Evolutionary conservation across 2,329 filamentous ascomycete species (phyloP).

Genomic region (Daldinia sp.): DNA sequence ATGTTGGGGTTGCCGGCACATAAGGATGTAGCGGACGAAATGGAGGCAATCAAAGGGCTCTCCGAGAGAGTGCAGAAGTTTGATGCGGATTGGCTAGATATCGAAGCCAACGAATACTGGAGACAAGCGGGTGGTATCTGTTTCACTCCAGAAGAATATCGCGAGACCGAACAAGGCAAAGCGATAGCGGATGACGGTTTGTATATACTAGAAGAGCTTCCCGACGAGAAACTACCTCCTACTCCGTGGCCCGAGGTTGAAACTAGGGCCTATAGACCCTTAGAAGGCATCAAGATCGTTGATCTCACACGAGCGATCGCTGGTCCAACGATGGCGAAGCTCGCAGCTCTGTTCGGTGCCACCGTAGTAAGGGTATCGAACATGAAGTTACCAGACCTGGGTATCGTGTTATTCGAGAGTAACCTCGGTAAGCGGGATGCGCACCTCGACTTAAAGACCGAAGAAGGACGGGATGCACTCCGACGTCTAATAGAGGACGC

Average conservation of each 20-base stretch:
- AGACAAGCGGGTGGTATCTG: slow-evolving; percentile 47
- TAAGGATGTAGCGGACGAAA: slow-evolving; percentile 42
- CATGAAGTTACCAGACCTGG: slow-evolving; percentile 45
- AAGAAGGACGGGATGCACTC: slow-evolving; percentile 37
- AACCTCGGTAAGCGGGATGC: slow-evolving; percentile 48
- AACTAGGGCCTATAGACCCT: slow-evolving; percentile 38
- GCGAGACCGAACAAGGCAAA: slow-evolving; percentile 42
- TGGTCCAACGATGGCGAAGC: slow-evolving; percentile 46
- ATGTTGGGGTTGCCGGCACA: slow-evolving; percentile 47
- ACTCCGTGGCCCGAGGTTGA: slow-evolving; percentile 40
- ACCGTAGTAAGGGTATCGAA: slow-evolving; percentile 48
- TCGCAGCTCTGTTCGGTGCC: slow-evolving; percentile 47
- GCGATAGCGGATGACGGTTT: slow-evolving; percentile 41
- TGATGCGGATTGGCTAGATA: slow-evolving; percentile 45
- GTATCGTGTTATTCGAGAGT: slow-evolving; percentile 47
- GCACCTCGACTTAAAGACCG: slow-evolving; percentile 46
- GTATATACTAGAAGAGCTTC: slow-evolving; percentile 40
- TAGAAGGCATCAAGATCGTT: slow-evolving; percentile 48
- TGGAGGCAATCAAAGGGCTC: slow-evolving; percentile 43
- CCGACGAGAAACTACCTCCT: slow-evolving; percentile 36
- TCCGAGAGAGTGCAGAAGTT: slow-evolving; percentile 38
- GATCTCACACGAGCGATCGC: slow-evolving; percentile 50
- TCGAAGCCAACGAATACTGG: slow-evolving; percentile 47
- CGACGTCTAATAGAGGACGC: slow-evolving; percentile 43
- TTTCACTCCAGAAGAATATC: slow-evolving; percentile 47